Evolutionary conservation across 495 filamentous ascomycete genomes (phyloP), one percentile per base, ranked within the genome.

Genomic region (Aspergillus ostianus): DNA sequence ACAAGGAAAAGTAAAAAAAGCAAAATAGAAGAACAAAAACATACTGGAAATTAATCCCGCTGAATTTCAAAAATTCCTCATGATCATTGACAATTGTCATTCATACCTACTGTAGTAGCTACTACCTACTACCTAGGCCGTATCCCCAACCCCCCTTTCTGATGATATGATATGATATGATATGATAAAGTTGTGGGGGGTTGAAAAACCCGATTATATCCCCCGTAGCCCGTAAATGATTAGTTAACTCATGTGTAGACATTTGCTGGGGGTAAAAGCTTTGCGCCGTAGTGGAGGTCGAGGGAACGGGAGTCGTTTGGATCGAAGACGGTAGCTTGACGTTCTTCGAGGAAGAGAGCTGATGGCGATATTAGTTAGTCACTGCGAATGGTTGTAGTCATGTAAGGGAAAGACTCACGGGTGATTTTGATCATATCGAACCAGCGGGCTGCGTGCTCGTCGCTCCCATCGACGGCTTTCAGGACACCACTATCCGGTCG

Each of bases 211-310:
- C 15, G 13, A 15, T 41, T 15, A 41, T 15, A 13, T 17, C 12
- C 36, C 36, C 13, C 12, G 8, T 1, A 41, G 36, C 36, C 13
- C 13, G 15, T 13, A 32, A 41, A 8, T 12, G 36, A 41, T 41
- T 41, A 15, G 47, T 49, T 4, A 49, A 17, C 30, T 64, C 57
- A 69, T 46, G 64, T 59, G 53, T 69, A 69, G 26, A 64, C 61
- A 45, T 69, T 69, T 30, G 63, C 53, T 45, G 64, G 64, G 13
- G 67, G 76, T 4, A 90, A 74, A n/a, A 89, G 74, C 18, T 80
- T 81, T 10, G 87, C 82, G 56, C 84, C 84, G 61, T 87, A 88
- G 51, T 81, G 70, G 30, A 90, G 77, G 71, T 90, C 88, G 12
- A 88, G 77, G 13, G 85, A 89, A 49, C 86, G 81, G 4, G 85